Evolutionary conservation across 148 eudicot genomes (phyloP), one percentile per base, ranked within the genome.

Genomic region (Amaranthus hypochondriacus): DNA sequence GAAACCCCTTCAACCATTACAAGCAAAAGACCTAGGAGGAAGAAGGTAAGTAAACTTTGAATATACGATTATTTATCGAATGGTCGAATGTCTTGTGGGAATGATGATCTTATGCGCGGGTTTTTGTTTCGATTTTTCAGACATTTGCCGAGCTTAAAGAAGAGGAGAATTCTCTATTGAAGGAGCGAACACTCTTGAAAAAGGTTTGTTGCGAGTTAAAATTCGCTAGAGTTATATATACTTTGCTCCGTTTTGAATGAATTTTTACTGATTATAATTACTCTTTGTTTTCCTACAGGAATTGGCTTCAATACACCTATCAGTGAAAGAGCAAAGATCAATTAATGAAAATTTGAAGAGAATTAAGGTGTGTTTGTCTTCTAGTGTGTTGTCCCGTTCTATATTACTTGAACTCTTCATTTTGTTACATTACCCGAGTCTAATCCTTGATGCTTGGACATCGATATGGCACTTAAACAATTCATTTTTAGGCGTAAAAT

Each of bases 131-230:
- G 12, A 56, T 54, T 76, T 78, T 12, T 15, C 81, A 88, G 92
- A 84, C 87, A 15, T 86, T 79, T 85, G 73, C 81, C 7, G 84
- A 89, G 78, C 93, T 89, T 66, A 87, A 81, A 76, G 90, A 85
- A 51, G 87, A 87, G 78, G 93, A 87, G 70, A 69, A 9, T 76
- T 81, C 76, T 6, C 72, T 89, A 61, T 63, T 85, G 77, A 83
- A 87, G 82, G 90, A 89, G 67, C 78, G 82, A 54, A 69, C 74
- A 50, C 50, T 75, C 61, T 72, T 89, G 81, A 80, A 79, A 50
- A 48, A 61, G 65, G 56, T 72, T 48, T 49, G 59, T 39, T 42
- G 52, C 28, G 39, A 28, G 70, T 18, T 67, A 7, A 49, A 67
- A 8, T 50, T 6, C 2, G 55, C 14, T 44, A 18, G 10, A 15